phyloP scores from a whole-genome alignment of 306 rosid species.

The Dalbergia cochinchinensis region DNA sequence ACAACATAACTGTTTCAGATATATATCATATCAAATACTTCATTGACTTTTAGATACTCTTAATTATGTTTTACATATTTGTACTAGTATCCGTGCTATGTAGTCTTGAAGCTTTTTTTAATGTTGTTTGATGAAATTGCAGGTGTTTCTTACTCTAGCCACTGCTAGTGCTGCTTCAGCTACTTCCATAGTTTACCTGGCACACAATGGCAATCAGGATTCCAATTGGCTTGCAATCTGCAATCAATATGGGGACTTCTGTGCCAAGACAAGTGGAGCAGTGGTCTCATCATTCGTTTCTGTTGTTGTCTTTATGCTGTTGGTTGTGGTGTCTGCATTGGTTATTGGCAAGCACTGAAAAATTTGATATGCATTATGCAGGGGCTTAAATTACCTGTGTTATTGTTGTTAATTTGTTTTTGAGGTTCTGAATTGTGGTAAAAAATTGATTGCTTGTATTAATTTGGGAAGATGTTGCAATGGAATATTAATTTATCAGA shows the following conservation, averaged over 20 bases:
- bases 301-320: constrained; percentile 56
- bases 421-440: not conserved
- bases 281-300: constrained; percentile 70
- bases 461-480: constrained; percentile 31
- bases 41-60: too few species aligned
- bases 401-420: constrained; percentile 23
- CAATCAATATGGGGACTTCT: constrained; percentile 79
- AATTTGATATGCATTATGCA: not conserved
- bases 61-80: too few species aligned
- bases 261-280: constrained; percentile 69
- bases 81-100: too few species aligned
- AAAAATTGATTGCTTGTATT: constrained; percentile 28
- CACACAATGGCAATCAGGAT: constrained; percentile 78
- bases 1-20: too few species aligned
- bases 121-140: constrained; percentile 27
- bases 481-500: constrained; percentile 30
- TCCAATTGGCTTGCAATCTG: constrained; percentile 92
- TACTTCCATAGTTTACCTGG: constrained; percentile 79
- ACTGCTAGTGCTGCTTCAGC: constrained; percentile 77
- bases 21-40: too few species aligned
- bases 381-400: constrained; percentile 11
- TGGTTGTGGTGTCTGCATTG: constrained; percentile 71
- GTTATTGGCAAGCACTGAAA: constrained; percentile 58
- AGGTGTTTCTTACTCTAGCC: constrained; percentile 80
- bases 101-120: not conserved